These are phyloP conservation scores for Cutaneotrichosporon sp. DNA, from an alignment of 1,284 basidiomycete species.

Conservation along the genomic window DNA sequence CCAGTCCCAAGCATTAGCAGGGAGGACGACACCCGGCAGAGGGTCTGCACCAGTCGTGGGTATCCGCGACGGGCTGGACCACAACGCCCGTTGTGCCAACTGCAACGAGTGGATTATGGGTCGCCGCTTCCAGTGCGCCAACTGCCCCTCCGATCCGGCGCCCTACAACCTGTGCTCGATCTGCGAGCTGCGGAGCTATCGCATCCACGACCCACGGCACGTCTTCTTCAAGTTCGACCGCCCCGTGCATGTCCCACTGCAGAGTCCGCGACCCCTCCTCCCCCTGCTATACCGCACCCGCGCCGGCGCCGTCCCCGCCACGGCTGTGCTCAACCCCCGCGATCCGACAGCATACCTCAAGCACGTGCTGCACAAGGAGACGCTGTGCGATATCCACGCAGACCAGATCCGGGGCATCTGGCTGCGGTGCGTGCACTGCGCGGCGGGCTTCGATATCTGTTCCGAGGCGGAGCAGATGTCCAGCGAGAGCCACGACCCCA, in stretches of 20 bases:
- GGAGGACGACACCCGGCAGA: not conserved
- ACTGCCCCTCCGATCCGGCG: slow-evolving; percentile 45
- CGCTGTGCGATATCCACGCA: slow-evolving; percentile 46
- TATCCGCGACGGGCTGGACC: slow-evolving; percentile 38
- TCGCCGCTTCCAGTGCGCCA: slow-evolving; percentile 47
- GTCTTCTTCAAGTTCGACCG: slow-evolving; percentile 79
- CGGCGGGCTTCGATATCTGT: slow-evolving; percentile 65
- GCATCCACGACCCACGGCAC: slow-evolving; percentile 72
- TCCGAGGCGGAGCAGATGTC: slow-evolving; percentile 63
- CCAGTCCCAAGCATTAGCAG: not conserved
- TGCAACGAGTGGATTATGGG: slow-evolving; percentile 48
- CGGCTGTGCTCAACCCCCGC: slow-evolving; percentile 55
- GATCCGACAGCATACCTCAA: slow-evolving; percentile 65
- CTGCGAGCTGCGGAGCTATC: slow-evolving; percentile 72
- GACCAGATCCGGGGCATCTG: slow-evolving; percentile 67
- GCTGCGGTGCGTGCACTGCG: slow-evolving; percentile 82
- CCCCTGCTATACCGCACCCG: slow-evolving; percentile 64
- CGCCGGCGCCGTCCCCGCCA: slow-evolving; percentile 56
- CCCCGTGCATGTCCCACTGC: slow-evolving; percentile 65
- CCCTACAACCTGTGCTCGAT: slow-evolving; percentile 58
- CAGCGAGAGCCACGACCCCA: slow-evolving; percentile 66
- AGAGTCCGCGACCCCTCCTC: slow-evolving; percentile 58
- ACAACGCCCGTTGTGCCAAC: slow-evolving; percentile 35
- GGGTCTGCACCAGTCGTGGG: not conserved
- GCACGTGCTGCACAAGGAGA: slow-evolving; percentile 58